Evolutionary conservation across 179 eudicot species (phyloP), one percentile per base, ranked within the genome.

Genomic region (Spergularia azorica): DNA sequence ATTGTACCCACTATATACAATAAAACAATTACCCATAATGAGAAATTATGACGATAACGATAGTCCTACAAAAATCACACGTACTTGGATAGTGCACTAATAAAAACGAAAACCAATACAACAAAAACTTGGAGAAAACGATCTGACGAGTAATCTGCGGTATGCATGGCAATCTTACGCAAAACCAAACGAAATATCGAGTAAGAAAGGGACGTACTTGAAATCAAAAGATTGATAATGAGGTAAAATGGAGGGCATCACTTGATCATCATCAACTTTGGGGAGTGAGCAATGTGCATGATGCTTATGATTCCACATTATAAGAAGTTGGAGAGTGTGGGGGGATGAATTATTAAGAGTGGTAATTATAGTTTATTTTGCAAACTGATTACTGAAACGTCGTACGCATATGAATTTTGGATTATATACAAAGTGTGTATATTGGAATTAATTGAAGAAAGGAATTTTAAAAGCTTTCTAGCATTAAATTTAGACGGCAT

Each of bases 201-300:
- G 2, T 51, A 36, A 8, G 36, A 54, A 46, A 52, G 59, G 67
- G 16, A 16, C 6, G 54, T 82, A 88, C 94, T 83, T 80, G 79
- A 81, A 86, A 80, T 89, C 85, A 51, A 86, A 74, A 52, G 85
- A 83, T 56, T 78, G 87, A 50, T 81, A 70, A 78, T 80, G 76
- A 46, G 79, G 12, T 41, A 77, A 82, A 17, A 83, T 74, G 74
- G 83, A 81, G 77, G 75, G 84, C 6, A 26, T 26, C 32, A 26
- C 32, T 26, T 26, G 32, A 26, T 76, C 51, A 36, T 84, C 84
- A 77, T 88, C 87, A 51, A 78, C 74, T 52, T 79, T 85, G 38
- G 81, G 64, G 16, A 79, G 46, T n/a, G 76, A 63, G 80, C 82
- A 81, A 70, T 32, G 62, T 71, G 16, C 66, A 50, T 72, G 73